Base-by-base conservation (phyloP, 371 early-diverging fungal species). In the Hamiltosporidium magnivora region DNA sequence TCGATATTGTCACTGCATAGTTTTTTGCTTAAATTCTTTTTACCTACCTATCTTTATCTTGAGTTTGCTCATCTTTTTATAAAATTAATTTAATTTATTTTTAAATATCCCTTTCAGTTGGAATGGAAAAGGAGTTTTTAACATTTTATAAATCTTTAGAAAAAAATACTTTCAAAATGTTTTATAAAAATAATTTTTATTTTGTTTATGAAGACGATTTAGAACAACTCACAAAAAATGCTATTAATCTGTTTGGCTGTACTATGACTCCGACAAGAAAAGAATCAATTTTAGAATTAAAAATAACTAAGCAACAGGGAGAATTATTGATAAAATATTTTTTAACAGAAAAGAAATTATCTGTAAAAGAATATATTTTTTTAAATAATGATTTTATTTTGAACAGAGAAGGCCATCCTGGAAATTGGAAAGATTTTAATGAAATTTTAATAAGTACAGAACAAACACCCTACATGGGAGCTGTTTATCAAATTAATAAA, bases 341-440 rank as follows among this genome's bases (percentile, higher is more conserved):
- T 1, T 60, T 77, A 38, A 55, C 55, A 1, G 53, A 44, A 44
- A 53, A 42, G 37, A 70, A 63, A 25, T 37, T 49, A 39, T 38
- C 67, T n/a, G 75, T 80, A 1, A 59, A 74, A 58, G 83, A 80
- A 72, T 82, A 80, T 69, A 42, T 25, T 4, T 70, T 54, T 49
- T 37, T 49, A 1, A 64, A 66, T 39, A 52, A 54, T 1, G 12
- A 49, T 44, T 55, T 52, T 40, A 72, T 62, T 46, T 41, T 61
- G 14, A 63, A 54, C 37, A 66, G 68, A 61, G 58, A 63, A 44
- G 83, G 79, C 0, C 71, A 66, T 49, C 80, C 78, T 52, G 70
- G 74, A 2, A 74, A 76, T 64, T 79, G 75, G 76, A 49, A 55
- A 2, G 79, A 77, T 52, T 82, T 80, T 66, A 46, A 71, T 41